Evolutionary conservation across 2,329 filamentous ascomycete genomes (phyloP).

Genomic region (Diaporthe helianthi): DNA sequence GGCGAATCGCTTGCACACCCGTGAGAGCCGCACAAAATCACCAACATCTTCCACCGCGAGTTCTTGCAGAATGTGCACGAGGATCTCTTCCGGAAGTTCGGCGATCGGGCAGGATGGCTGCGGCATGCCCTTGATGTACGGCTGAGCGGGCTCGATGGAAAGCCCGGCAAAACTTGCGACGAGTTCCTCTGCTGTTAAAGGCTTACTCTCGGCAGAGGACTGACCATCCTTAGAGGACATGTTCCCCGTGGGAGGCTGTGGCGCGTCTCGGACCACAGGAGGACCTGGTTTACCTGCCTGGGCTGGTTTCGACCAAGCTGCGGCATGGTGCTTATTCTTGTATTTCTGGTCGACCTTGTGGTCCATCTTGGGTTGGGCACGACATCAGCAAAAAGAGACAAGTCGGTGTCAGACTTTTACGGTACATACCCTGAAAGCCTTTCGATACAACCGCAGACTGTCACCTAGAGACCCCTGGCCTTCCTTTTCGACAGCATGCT

Average conservation of each 20-base stretch:
- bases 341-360: conserved; percentile 83
- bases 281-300: conserved; percentile 37
- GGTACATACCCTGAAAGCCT: conserved; percentile 77
- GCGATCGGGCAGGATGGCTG: conserved; percentile 83
- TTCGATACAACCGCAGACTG: conserved; percentile 85
- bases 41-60: conserved; percentile 78
- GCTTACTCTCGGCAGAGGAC: conserved; percentile 49
- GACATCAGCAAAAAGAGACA: conserved; percentile 2
- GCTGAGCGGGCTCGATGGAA: conserved; percentile 70
- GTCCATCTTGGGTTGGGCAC: conserved; percentile 72
- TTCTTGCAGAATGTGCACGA: conserved; percentile 78
- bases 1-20: conserved; percentile 86
- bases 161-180: conserved; percentile 77
- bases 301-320: conserved; percentile 58
- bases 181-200: conserved; percentile 69
- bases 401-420: background rate
- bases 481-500: conserved; percentile 89
- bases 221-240: conserved; percentile 50
- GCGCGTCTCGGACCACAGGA: conserved; percentile 37
- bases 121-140: conserved; percentile 74
- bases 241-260: conserved; percentile 47
- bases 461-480: conserved; percentile 85
- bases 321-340: conserved; percentile 88
- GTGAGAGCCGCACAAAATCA: conserved; percentile 75
- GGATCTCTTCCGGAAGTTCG: conserved; percentile 80